Base-by-base conservation (phyloP, 805 yeast species). In the Wickerhamomyces strasburgensis region DNA sequence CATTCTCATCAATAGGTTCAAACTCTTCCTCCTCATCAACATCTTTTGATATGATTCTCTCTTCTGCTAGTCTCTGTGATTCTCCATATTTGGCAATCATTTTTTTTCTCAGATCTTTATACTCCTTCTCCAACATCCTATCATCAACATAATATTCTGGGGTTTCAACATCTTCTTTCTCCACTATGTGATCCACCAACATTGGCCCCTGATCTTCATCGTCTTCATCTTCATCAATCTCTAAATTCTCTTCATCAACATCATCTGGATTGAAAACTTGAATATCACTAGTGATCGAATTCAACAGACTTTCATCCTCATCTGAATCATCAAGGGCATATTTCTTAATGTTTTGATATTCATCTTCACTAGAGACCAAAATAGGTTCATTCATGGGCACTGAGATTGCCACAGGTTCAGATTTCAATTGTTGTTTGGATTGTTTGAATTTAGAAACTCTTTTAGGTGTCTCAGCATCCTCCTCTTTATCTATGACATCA, bases 1-100 rank as follows among this genome's bases (percentile, higher is more conserved):
- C 86, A 27, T 60, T 49, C 37, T 75, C 81, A 47, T 83, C 87
- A 6, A 83, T 61, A 0, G 86, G 87, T 50, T 83, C 94, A 14
- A 75, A 48, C 39, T 78, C 89, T 2, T 69, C 72, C 1, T 71
- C 59, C 41, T 66, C 63, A 3, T 28, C 6, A 8, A 33, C 35
- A 25, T 34, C 34, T 14, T 14, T 33, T 27, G 37, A 19, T 24
- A 27, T 16, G 10, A 26, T 24, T 5, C 29, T 43, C 16, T 32
- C 21, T 8, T 25, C 29, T 3, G 38, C 14, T 14, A 31, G n/a
- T 25, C 26, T 13, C 23, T 34, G 40, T 29, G 40, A 33, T 10
- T 38, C 58, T 19, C 25, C 56, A 39, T 37, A 60, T 48, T 40
- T 46, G 15, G 43, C 50, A 13, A 60, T 43, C 54, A 61, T 51